These are phyloP conservation scores for Chlamydomonas eustigma DNA, from an alignment of 139 green algal species.

Conservation along the genomic window DNA sequence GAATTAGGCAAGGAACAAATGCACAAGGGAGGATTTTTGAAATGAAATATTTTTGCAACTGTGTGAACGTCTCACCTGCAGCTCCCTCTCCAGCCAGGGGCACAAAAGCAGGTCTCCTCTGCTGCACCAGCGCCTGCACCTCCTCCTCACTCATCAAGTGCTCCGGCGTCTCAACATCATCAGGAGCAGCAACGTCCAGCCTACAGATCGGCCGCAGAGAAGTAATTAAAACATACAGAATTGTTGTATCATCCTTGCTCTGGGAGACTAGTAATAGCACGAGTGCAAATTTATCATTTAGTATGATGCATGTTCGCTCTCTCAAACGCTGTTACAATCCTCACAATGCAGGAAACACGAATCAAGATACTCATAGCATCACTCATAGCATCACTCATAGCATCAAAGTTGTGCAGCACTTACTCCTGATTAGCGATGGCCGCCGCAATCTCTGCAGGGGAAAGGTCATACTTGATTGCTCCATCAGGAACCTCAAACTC, in stretches of 20 bases:
- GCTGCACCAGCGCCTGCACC: constrained; percentile 35
- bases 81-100: constrained; percentile 31
- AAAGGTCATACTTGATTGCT: constrained; percentile 68
- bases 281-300: too few relatives aligned
- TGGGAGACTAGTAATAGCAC: too few relatives aligned
- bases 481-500: constrained; percentile 53
- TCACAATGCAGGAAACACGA: too few relatives aligned
- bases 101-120: constrained; percentile 73
- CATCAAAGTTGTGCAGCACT: too few relatives aligned
- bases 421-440: constrained; percentile 51
- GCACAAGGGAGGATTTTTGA: neutral
- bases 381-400: too few relatives aligned
- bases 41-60: neutral
- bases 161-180: constrained; percentile 80
- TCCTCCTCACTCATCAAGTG: constrained; percentile 68
- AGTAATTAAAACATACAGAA: too few relatives aligned
- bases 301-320: too few relatives aligned
- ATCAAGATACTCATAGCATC: too few relatives aligned
- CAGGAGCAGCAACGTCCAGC: constrained; percentile 5
- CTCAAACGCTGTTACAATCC: too few relatives aligned
- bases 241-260: too few relatives aligned
- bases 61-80: neutral
- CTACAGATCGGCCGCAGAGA: neutral
- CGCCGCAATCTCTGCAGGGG: constrained; percentile 58
- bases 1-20: too few relatives aligned